Evolutionary conservation across 345 rosid genomes (phyloP).

Genomic region (Rhizophora mangle): DNA sequence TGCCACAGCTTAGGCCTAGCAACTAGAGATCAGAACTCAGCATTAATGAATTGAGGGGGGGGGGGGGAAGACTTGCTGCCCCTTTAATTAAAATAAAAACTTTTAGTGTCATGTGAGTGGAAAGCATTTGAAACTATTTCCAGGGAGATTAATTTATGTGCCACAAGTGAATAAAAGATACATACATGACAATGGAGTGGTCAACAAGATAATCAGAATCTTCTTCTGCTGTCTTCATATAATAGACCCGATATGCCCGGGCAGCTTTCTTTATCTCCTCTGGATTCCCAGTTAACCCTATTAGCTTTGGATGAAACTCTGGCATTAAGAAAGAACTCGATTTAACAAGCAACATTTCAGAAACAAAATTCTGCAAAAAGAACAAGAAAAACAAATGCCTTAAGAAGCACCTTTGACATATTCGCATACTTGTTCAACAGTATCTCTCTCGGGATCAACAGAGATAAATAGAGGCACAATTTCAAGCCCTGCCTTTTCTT

Average conservation of each 20-base stretch:
- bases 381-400: not conserved
- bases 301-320: conserved; percentile 87
- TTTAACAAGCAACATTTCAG: not conserved
- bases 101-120: too few relatives aligned
- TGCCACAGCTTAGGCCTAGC: too few relatives aligned
- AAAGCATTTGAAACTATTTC: too few relatives aligned
- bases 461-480: conserved; percentile 81
- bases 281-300: conserved; percentile 80
- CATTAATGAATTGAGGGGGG: not conserved
- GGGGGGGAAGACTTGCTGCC: too few relatives aligned
- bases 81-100: too few relatives aligned
- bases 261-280: conserved; percentile 81
- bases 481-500: conserved; percentile 68
- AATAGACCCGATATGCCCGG: conserved; percentile 88
- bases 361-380: not conserved
- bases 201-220: conserved; percentile 98
- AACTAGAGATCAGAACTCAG: not conserved
- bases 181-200: conserved; percentile 95
- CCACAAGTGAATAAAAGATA: not conserved
- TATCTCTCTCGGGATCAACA: conserved; percentile 97
- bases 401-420: conserved; percentile 71
- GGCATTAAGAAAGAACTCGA: conserved; percentile 11
- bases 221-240: conserved; percentile 94
- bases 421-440: conserved; percentile 85
- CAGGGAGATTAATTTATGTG: too few relatives aligned